Base-by-base conservation (phyloP, 805 yeast genomes). In the Cyberlindnera xishuangbannaensis region DNA sequence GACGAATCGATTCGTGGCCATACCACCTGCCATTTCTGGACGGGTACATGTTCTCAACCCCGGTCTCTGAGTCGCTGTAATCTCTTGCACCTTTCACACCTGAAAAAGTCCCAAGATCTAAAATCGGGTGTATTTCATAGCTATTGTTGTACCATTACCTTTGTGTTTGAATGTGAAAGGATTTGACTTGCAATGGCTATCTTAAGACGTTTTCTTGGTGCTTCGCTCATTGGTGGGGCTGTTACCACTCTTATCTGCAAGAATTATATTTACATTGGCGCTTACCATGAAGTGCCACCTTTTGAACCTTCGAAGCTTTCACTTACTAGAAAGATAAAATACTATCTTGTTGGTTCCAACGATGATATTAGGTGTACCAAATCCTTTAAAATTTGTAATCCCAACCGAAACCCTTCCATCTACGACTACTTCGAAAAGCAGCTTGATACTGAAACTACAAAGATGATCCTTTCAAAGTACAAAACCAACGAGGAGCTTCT, bases 401-500 rank as follows among this genome's bases (percentile, higher is more conserved):
- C 50, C 21, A n/a, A 41, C 8, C 25, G 28, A 12, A 45, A 39
- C 31, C 38, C 37, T 4, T 35, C 32, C 6, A 20, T 36, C 15
- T 44, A 29, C 15, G 52, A 48, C 31, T 48, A 34, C 34, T 48
- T 39, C 28, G 50, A 48, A 33, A 42, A 36, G 25, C 41, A 33
- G 19, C 10, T 48, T 15, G 45, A 40, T 22, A 21, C 44, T 7
- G 40, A 30, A 17, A 30, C 37, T 8, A 42, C 49, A 5, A 32
- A 30, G 18, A 30, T 29, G 22, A 36, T 50, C n/a, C 26, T 50
- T 9, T 13, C 17, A 7, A 48, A 45, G 28, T 48, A 36, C 27
- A 43, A 38, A 35, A 39, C 47, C 10, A 43, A 39, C 25, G 51
- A 50, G 7, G 55, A 46, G 23, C 18, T 47, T 5, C 30, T 50